Conservation (phyloP, 2,329 filamentous ascomycete species). For the Claviceps spartinae region DNA sequence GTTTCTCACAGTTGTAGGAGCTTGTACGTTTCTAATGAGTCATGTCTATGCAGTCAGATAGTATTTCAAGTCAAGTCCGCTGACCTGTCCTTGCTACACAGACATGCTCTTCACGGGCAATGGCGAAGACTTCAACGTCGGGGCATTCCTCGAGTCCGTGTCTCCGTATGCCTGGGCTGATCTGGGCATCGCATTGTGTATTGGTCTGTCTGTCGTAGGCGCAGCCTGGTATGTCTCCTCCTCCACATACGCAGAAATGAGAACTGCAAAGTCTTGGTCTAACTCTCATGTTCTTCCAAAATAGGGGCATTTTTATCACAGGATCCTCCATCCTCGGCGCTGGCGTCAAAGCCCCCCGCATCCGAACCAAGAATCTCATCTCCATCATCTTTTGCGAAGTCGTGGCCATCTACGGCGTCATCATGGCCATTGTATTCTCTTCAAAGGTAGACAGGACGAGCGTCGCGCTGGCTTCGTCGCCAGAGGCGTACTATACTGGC, state of each 20-base stretch:
- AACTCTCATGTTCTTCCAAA: not conserved
- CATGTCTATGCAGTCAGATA: not conserved
- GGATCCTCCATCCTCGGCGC: slow-evolving; percentile 94
- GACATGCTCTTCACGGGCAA: slow-evolving; percentile 98
- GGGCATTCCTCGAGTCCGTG: slow-evolving; percentile 83
- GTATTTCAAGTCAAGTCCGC: not conserved
- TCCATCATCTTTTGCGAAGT: slow-evolving; percentile 99
- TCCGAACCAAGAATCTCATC: slow-evolving; percentile 98
- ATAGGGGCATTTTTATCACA: slow-evolving; percentile 96
- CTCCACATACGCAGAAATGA: not conserved
- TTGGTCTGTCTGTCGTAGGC: slow-evolving; percentile 89
- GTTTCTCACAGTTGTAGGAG: slow-evolving; percentile 59
- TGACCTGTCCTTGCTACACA: slow-evolving; percentile 26
- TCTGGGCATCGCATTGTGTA: slow-evolving; percentile 83
- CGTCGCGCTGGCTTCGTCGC: slow-evolving; percentile 53
- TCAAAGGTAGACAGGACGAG: slow-evolving; percentile 62
- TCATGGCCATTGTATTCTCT: slow-evolving; percentile 98
- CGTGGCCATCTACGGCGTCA: slow-evolving; percentile 98
- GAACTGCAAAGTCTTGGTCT: not conserved
- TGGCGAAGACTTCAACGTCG: slow-evolving; percentile 94
- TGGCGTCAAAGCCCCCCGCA: slow-evolving; percentile 90
- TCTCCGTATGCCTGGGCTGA: slow-evolving; percentile 92
- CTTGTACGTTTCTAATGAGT: slow-evolving; percentile 45
- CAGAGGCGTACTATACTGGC: slow-evolving; percentile 81
- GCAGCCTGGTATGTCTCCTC: slow-evolving; percentile 69